Conservation (phyloP, 495 filamentous ascomycete species). For the Podospora appendiculata region DNA sequence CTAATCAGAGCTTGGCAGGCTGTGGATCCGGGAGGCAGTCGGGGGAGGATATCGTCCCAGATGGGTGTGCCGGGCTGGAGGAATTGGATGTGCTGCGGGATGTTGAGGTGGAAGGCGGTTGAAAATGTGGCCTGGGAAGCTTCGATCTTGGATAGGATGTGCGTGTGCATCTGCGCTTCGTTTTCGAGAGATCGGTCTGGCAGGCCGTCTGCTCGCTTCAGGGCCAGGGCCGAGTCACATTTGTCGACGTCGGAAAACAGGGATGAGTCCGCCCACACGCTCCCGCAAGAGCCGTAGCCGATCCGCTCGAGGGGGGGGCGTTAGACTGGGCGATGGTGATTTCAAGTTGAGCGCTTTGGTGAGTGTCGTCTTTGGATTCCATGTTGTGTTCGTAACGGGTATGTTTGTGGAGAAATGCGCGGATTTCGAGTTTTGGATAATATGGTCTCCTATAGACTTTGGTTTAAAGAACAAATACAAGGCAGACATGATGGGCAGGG, state of each 20-base stretch:
- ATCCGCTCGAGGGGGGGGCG: conserved; percentile 2
- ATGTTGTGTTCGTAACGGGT: too few relatives aligned
- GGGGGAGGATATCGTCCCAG: conserved; percentile 9
- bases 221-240: neutral
- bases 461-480: too few relatives aligned
- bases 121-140: neutral
- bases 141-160: conserved; percentile 4
- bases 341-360: neutral
- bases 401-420: too few relatives aligned
- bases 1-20: conserved; percentile 32
- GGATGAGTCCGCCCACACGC: conserved; percentile 5
- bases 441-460: too few relatives aligned
- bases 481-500: too few relatives aligned
- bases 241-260: neutral
- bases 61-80: neutral
- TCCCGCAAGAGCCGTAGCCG: conserved; percentile 9
- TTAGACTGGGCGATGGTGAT: neutral
- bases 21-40: conserved; percentile 5
- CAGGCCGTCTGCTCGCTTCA: conserved; percentile 9
- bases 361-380: too few relatives aligned
- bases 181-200: conserved; percentile 4
- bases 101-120: conserved; percentile 6
- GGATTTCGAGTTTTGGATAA: too few relatives aligned
- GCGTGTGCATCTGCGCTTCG: conserved; percentile 7
- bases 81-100: conserved; percentile 1